Percentiles rank a stretch among this genome's conserved stretches.
Conservation (phyloP, 305 asterid species). For the Rubia tinctorum region DNA sequence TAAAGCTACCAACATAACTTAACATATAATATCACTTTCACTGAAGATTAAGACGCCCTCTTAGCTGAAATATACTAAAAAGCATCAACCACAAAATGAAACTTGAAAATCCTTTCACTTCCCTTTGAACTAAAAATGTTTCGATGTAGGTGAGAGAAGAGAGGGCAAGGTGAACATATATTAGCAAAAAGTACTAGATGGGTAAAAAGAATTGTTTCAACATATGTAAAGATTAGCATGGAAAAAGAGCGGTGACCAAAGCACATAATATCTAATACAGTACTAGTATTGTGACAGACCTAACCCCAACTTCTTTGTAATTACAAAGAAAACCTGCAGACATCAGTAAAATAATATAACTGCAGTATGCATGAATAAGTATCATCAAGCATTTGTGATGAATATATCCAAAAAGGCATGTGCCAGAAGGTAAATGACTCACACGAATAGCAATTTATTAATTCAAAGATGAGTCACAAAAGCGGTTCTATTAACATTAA, state of each 20-base stretch:
- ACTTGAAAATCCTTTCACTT: background rate
- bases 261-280: background rate
- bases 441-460: slow-evolving; percentile 18
- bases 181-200: background rate
- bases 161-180: background rate
- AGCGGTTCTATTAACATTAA: background rate
- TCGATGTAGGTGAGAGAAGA: background rate
- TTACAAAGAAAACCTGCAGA: background rate
- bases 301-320: background rate
- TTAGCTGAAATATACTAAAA: background rate
- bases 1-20: background rate
- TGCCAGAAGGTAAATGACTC: slow-evolving; percentile 17
- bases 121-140: background rate
- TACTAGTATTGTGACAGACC: background rate
- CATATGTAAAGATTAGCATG: background rate
- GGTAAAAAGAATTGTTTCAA: background rate
- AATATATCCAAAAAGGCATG: slow-evolving; percentile 24
- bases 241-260: background rate
- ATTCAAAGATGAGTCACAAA: slow-evolving; percentile 6
- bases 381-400: slow-evolving; percentile 24
- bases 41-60: background rate
- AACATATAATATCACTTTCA: background rate
- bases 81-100: background rate
- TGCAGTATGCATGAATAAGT: background rate
- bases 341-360: background rate